Conservation (phyloP, 2,329 filamentous ascomycete genomes). For the Verticillium nubilum region DNA sequence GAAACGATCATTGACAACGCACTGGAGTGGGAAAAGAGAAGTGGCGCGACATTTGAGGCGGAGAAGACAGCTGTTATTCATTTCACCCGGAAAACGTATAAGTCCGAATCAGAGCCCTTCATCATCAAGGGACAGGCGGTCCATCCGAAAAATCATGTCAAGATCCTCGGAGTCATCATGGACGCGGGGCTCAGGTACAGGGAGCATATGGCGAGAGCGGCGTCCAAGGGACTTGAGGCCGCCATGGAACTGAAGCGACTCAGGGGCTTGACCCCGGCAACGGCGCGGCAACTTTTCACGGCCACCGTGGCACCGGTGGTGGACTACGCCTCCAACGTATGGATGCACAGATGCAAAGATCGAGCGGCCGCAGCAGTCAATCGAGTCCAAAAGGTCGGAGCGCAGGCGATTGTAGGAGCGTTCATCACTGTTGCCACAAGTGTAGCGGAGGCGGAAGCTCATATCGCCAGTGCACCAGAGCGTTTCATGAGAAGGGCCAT, state of each 20-base stretch:
- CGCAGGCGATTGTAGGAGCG: conserved; percentile 12
- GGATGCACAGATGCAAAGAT: conserved; percentile 15
- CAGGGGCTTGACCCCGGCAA: conserved; percentile 12
- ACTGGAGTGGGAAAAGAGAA: conserved; percentile 15
- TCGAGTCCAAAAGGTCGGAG: conserved; percentile 8
- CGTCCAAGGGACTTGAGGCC: conserved; percentile 10
- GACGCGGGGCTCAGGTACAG: conserved; percentile 11
- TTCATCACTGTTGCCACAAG: conserved; percentile 13
- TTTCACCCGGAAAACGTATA: background rate
- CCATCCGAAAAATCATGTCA: background rate
- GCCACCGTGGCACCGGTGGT: conserved; percentile 15
- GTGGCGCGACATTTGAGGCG: conserved; percentile 17
- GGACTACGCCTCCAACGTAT: conserved; percentile 19
- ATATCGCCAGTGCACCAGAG: conserved; percentile 11
- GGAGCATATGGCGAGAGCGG: conserved; percentile 7
- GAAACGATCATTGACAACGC: conserved; percentile 15
- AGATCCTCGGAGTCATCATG: conserved; percentile 17
- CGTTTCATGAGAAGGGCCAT: conserved; percentile 11
- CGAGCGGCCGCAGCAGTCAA: conserved; percentile 7
- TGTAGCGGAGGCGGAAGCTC: conserved; percentile 14
- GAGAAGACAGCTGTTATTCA: conserved; percentile 18
- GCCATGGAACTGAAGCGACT: conserved; percentile 9
- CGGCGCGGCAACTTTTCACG: conserved; percentile 16
- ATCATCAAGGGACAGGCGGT: background rate
- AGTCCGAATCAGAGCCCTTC: background rate